Evolutionary conservation across 2,329 filamentous ascomycete genomes (phyloP).

Genomic region (Leptographium radiaticola): DNA sequence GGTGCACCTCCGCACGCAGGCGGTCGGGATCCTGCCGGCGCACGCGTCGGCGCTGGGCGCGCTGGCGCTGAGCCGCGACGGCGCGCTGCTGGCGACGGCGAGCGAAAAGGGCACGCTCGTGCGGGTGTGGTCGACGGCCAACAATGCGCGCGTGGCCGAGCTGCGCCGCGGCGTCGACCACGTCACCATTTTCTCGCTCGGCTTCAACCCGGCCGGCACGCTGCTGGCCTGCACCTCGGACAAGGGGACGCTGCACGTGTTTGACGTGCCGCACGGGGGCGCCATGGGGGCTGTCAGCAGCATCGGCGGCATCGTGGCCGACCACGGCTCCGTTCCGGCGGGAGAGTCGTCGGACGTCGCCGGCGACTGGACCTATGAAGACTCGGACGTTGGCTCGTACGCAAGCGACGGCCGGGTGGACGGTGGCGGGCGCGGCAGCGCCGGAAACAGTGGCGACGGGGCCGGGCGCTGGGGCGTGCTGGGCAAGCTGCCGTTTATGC

Average conservation of each 20-base stretch:
- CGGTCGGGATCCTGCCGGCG: conserved; percentile 86
- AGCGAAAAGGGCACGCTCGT: conserved; percentile 87
- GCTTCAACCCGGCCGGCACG: conserved; percentile 69
- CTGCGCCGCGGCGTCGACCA: conserved; percentile 80
- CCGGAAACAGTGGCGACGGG: conserved; percentile 16
- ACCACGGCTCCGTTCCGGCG: background rate
- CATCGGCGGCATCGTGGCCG: conserved; percentile 1
- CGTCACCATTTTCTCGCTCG: conserved; percentile 74
- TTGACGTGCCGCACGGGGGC: conserved; percentile 53
- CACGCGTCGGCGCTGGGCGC: conserved; percentile 70
- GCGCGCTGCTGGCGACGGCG: conserved; percentile 72
- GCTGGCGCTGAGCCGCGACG: conserved; percentile 67
- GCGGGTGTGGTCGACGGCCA: conserved; percentile 70
- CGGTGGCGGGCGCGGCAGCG: background rate
- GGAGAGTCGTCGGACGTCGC: conserved; percentile 2
- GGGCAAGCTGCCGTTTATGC: conserved; percentile 71
- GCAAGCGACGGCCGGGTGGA: conserved; percentile 7
- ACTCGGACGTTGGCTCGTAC: conserved; percentile 7
- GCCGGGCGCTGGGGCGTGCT: conserved; percentile 76
- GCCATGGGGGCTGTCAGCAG: background rate
- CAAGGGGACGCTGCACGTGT: conserved; percentile 91
- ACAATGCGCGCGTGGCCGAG: conserved; percentile 70
- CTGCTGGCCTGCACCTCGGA: conserved; percentile 88
- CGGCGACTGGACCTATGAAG: conserved; percentile 10
- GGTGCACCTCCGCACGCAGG: conserved; percentile 62